Base-by-base conservation (phyloP, 2,329 filamentous ascomycete species). In the Alternaria rosae region DNA sequence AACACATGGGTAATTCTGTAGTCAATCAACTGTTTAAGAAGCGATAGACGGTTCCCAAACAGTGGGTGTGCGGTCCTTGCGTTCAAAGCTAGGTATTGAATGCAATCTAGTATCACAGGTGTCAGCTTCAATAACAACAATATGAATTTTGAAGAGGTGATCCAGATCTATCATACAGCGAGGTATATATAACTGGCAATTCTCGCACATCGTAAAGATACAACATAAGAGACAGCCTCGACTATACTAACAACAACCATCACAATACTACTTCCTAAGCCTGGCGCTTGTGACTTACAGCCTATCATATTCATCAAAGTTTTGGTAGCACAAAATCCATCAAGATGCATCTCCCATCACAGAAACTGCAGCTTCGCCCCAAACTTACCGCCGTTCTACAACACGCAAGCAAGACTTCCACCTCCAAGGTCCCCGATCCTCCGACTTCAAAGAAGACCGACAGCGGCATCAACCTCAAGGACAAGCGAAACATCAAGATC, bases 401-500 rank as follows among this genome's bases (percentile, higher is more conserved):
- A n/a, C 30, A 51, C 47, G 35, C 47, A 21, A 23, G 28, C 8
- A 21, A 25, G 9, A 25, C 1, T 21, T 35, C 30, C 20, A 35
- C 3, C 5, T 7, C 47, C 47, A 23, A 50, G 28, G n/a, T 17
- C 17, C 32, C 54, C 1, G 17, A 50, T n/a, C 21, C 11, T 17
- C 5, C 21, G 17, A 23, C 25, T 11, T 5, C 32, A 20, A 23
- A n/a, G 1, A 52, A 50, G 10, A 17, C 45, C 1, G 21, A 7
- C 4, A 15, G 9, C 30, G 7, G 5, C n/a, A 11, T 57, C 17
- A 51, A 43, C 38, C 35, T 17, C 23, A 59, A 55, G 8, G 44
- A 59, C 44, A 50, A 43, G 32, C 17, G 32, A 4, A 50, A 59
- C 32, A 43, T 59, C 13, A 48, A 55, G 15, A 35, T 35, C 5